Conservation (phyloP, 2,329 filamentous ascomycete genomes). For the Penicillium oxalicum region DNA sequence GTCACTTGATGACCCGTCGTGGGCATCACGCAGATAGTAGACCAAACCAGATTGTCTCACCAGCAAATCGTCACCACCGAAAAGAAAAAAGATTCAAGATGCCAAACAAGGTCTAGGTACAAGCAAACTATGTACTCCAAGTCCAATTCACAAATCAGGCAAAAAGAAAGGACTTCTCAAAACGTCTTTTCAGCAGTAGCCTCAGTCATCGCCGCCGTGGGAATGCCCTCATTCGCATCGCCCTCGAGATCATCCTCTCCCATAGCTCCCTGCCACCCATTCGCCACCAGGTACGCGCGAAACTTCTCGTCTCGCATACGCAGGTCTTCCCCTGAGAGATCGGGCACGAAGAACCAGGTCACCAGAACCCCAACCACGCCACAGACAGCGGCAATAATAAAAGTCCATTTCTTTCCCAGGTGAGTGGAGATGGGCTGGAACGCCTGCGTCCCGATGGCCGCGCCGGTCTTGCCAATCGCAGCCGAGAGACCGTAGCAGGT, state of each 20-base stretch:
- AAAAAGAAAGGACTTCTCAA: background rate
- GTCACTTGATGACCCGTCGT: too few species aligned
- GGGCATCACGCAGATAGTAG: too few species aligned
- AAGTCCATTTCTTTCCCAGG: slow-evolving; percentile 47
- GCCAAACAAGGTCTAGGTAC: too few species aligned
- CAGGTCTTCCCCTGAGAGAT: slow-evolving; percentile 44
- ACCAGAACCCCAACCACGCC: slow-evolving; percentile 45
- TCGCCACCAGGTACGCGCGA: slow-evolving; percentile 38
- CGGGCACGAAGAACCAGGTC: slow-evolving; percentile 45
- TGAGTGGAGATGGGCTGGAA: slow-evolving; percentile 45
- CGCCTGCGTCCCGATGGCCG: slow-evolving; percentile 48
- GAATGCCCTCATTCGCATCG: slow-evolving; percentile 25
- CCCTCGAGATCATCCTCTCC: slow-evolving; percentile 36
- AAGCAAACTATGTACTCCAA: too few species aligned
- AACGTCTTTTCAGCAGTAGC: background rate
- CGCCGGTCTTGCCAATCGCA: slow-evolving; percentile 48
- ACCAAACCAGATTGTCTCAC: too few species aligned
- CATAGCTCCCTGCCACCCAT: slow-evolving; percentile 47
- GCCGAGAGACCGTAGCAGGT: slow-evolving; percentile 49
- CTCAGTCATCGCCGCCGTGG: background rate
- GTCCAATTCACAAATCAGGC: too few species aligned
- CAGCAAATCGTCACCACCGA: too few species aligned
- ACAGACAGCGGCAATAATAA: slow-evolving; percentile 49
- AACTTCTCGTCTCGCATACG: slow-evolving; percentile 41
- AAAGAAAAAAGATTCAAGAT: too few species aligned